Percentiles rank a stretch among this genome's conserved stretches.
Evolutionary conservation across 1,139 yeast species (phyloP).

Genomic region (Kluyveromyces marxianus): DNA sequence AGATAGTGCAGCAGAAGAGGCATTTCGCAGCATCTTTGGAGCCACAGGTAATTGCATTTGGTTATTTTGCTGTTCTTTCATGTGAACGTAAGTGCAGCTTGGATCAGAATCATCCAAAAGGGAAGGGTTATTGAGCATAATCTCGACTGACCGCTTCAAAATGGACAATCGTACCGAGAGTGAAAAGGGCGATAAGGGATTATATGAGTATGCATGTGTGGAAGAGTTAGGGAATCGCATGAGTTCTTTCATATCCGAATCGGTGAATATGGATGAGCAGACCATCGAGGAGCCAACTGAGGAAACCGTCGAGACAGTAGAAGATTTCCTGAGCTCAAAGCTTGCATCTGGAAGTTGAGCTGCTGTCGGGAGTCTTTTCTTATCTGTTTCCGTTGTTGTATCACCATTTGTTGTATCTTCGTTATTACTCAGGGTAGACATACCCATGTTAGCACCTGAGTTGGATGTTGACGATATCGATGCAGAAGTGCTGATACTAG

Average conservation of each 20-base stretch:
- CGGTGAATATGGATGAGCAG: constrained; percentile 5
- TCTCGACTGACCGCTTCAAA: constrained; percentile 66
- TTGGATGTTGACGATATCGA: no score
- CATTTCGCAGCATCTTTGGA: constrained; percentile 31
- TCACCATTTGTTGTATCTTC: background rate
- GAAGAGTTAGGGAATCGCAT: constrained; percentile 67
- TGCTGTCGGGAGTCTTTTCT: background rate
- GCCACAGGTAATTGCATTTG: background rate
- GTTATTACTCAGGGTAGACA: background rate
- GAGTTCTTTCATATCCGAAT: constrained; percentile 30
- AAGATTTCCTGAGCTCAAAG: background rate
- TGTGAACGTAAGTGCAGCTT: background rate
- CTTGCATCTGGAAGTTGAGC: background rate
- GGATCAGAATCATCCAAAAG: constrained; percentile 19
- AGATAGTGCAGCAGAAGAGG: constrained; percentile 57
- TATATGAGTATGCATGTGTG: constrained; percentile 78
- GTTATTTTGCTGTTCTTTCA: background rate
- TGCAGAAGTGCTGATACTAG: background rate
- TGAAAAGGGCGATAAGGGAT: constrained; percentile 74
- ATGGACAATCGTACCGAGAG: constrained; percentile 69
- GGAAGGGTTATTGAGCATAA: constrained; percentile 31
- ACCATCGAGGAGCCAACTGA: background rate
- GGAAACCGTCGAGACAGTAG: background rate
- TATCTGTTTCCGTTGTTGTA: background rate
- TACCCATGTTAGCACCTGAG: background rate